A percentile compares a stretch with the other conserved stretches of the same genome.
phyloP scores from a whole-genome alignment of 345 rosid species.

The Balakata baccata region DNA sequence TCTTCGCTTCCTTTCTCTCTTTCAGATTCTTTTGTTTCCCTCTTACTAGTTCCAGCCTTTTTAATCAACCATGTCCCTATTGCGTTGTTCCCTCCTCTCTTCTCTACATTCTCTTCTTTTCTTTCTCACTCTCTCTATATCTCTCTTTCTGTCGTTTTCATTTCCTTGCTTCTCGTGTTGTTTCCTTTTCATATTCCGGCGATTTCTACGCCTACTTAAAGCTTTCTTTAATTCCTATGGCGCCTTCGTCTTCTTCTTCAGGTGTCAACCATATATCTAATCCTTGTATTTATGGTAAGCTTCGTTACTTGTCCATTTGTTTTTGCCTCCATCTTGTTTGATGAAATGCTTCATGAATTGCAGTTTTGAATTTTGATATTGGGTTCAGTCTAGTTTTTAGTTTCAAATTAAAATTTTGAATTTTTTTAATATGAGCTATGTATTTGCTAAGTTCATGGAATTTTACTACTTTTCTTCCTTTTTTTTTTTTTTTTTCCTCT shows the following conservation, averaged over 20 bases:
- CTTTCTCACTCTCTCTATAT: constrained; percentile 24
- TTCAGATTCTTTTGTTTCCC: constrained; percentile 42
- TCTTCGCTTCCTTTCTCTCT: constrained; percentile 32
- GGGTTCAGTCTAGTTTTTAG: not conserved
- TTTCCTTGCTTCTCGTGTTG: constrained; percentile 12
- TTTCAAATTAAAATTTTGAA: not conserved
- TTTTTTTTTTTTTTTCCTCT: not conserved
- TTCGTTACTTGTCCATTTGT: not conserved
- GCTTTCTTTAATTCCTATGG: constrained; percentile 37
- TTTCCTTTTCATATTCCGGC: not conserved
- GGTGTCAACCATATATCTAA: constrained; percentile 61
- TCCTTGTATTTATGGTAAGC: constrained; percentile 75
- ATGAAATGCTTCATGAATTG: not conserved
- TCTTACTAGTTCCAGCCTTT: not conserved
- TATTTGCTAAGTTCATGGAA: not conserved
- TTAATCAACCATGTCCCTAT: constrained; percentile 31
- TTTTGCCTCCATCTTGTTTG: not conserved
- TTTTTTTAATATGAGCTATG: not conserved
- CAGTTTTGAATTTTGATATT: not conserved
- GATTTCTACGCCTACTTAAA: no score
- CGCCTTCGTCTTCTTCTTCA: constrained; percentile 38
- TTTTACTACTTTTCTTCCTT: not conserved
- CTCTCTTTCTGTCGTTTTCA: constrained; percentile 38
- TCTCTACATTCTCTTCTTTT: constrained; percentile 4
- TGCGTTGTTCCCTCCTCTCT: constrained; percentile 21